Base-by-base conservation (phyloP, 768 basidiomycete species). In the Russula sp. region DNA sequence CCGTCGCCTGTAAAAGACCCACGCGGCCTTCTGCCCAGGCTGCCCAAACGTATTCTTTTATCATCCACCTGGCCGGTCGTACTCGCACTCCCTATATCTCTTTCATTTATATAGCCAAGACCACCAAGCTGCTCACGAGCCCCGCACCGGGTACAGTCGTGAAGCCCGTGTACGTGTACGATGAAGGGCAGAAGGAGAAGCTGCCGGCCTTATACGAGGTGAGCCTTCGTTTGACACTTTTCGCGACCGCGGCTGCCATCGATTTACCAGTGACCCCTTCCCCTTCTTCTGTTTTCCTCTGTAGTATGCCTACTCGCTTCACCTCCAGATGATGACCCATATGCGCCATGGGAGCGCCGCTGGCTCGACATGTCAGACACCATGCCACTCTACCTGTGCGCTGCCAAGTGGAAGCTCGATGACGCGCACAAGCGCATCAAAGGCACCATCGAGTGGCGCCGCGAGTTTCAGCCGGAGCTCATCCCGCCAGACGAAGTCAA, bases 401-500 rank as follows among this genome's bases (percentile, higher is more conserved):
- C 92, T 0, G 81, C 88, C 2, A 93, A 93, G 69, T 93, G 92
- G 90, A 85, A 85, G 69, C 69, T 85, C 36, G 78, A 80, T 25
- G 87, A 95, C 55, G 90, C 82, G 11, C 83, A 91, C 75, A 85
- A 83, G 70, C 79, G 93, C 53, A 84, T 93, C 62, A 84, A 85
- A 70, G 81, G 79, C 0, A 93, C 90, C 0, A 60, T 94, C 5
- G 88, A 90, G 64, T 94, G 93, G 93, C 78, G 92, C 61, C 76
- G 92, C 48, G 88, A 92, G 58, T 93, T 78, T 71, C 83, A 89
- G 72, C 92, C 93, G 0, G 92, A 95, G 56, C 75, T 94, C 22
- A 93, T 94, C 60, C 77, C 79, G 5, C 90, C 90, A 4, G 87
- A 86, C 46, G 91, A 93, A 66, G 84, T 89, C 65, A 83, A 82